Evolutionary conservation across 2,329 filamentous ascomycete species (phyloP).

Genomic region (Calonectria naviculata): DNA sequence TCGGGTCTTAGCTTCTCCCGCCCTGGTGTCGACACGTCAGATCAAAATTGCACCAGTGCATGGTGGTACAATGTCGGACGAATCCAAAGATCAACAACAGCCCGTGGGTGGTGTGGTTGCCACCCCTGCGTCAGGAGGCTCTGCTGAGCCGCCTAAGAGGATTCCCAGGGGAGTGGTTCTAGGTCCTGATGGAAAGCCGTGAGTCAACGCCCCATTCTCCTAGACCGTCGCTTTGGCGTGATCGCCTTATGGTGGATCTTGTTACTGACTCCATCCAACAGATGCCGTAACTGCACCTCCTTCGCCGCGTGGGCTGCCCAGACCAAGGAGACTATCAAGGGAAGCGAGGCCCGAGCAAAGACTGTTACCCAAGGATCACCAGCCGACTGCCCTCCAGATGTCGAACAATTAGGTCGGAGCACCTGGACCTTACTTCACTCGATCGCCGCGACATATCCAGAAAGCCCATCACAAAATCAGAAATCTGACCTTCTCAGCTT

Average conservation of each 20-base stretch:
- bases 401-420: constrained; percentile 85
- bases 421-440: constrained; percentile 96
- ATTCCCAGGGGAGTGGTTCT: constrained; percentile 79
- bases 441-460: constrained; percentile 88
- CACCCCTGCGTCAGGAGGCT: constrained; percentile 33
- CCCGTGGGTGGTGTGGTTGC: constrained; percentile 29
- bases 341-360: constrained; percentile 46
- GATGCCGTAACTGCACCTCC: constrained; percentile 48
- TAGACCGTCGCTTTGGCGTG: constrained; percentile 1
- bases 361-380: constrained; percentile 52
- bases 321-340: constrained; percentile 55
- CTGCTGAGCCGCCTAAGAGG: constrained; percentile 57
- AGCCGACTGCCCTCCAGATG: constrained; percentile 87
- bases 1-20: constrained; percentile 15
- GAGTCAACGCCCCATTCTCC: constrained; percentile 49
- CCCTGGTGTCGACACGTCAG: constrained; percentile 20
- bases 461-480: constrained; percentile 71
- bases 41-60: constrained; percentile 21
- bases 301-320: constrained; percentile 63
- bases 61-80: constrained; percentile 42
- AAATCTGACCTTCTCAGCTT: constrained; percentile 84
- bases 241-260: constrained; percentile 18
- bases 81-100: constrained; percentile 36
- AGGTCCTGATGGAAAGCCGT: constrained; percentile 88
- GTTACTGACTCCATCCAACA: constrained; percentile 33